These are phyloP conservation scores for Phellopilus nigrolimitatus DNA, from an alignment of 1,284 basidiomycete genomes.

Conservation along the genomic window DNA sequence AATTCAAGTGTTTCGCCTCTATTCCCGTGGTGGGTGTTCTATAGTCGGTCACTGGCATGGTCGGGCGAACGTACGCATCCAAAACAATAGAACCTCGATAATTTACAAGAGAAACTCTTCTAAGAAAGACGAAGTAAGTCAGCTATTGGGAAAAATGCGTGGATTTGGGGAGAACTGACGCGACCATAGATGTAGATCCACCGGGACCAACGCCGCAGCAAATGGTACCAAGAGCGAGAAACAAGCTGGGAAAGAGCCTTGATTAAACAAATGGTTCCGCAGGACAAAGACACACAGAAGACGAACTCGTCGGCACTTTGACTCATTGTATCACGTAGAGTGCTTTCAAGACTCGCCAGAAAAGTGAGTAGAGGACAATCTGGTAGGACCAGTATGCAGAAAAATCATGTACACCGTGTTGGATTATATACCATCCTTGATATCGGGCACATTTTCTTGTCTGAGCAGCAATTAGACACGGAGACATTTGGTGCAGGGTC, in stretches of 20 bases:
- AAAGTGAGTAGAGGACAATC: constrained; percentile 2
- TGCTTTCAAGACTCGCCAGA: constrained; percentile 24
- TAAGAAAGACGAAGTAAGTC: constrained; percentile 26
- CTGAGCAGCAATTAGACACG: too few species aligned
- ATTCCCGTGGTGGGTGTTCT: constrained; percentile 70
- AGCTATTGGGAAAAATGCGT: constrained; percentile 7
- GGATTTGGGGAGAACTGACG: constrained; percentile 41
- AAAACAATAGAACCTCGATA: constrained; percentile 54
- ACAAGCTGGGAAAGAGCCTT: constrained; percentile 9
- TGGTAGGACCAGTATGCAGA: constrained; percentile 11
- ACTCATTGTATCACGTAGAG: constrained; percentile 4
- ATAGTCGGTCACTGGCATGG: constrained; percentile 68
- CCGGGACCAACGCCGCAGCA: constrained; percentile 33
- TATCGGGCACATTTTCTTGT: too few species aligned
- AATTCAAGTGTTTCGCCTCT: constrained; percentile 45
- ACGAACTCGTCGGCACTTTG: constrained; percentile 16
- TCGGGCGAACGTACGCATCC: constrained; percentile 62
- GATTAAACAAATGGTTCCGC: constrained; percentile 65
- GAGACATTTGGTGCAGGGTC: too few species aligned
- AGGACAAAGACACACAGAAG: constrained; percentile 50
- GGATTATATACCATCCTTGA: too few species aligned
- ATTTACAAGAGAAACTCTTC: constrained; percentile 60
- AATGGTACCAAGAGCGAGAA: constrained; percentile 21
- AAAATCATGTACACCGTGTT: too few species aligned
- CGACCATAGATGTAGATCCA: constrained; percentile 71